Base-by-base conservation (phyloP, 2,329 filamentous ascomycete species). In the Dendrostoma leiphaemia region DNA sequence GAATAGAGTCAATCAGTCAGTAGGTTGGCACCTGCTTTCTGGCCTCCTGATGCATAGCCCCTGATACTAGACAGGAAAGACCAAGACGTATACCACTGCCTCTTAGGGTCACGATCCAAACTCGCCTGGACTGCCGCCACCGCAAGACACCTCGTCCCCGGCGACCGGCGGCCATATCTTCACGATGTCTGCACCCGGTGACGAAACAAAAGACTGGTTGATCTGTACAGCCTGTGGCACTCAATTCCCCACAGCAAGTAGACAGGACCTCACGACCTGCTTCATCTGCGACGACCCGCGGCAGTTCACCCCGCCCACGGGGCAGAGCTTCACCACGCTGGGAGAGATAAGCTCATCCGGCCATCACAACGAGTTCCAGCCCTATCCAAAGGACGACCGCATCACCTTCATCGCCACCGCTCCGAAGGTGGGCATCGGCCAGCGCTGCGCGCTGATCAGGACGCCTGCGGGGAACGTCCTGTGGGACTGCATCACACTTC, bases 401-500 rank as follows among this genome's bases (percentile, higher is more conserved):
- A 67, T 84, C 48, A 72, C 71, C 23, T 76, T 71, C 50, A 75
- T 84, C 52, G 64, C 64, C 46, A 81, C 80, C 0, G 68, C 72
- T 34, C 83, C 83, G 28, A 76, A 85, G 67, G 72, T 91, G 57
- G 89, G 76, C 51, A 94, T 94, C 59, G 89, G 89, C 1, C 86
- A 94, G 69, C 80, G 90, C 29, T 85, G 85, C 19, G 78, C 91
- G 44, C 73, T 95, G 2, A 72, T 93, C 12, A 75, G 78, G 47
- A 90, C 88, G 0, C 74, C 81, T 0, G 55, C 69, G 0, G 89
- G 89, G 0, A 92, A 92, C 65, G 69, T 94, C 1, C 79, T 94
- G 2, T 95, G 90, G 90, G 90, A 94, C 69, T 84, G 87, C 58
- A 74, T 94, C 53, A 80, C 88, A 0, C 82, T 84, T 59, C 72